phyloP scores from a whole-genome alignment of 306 rosid species.

The Pueraria montana region DNA sequence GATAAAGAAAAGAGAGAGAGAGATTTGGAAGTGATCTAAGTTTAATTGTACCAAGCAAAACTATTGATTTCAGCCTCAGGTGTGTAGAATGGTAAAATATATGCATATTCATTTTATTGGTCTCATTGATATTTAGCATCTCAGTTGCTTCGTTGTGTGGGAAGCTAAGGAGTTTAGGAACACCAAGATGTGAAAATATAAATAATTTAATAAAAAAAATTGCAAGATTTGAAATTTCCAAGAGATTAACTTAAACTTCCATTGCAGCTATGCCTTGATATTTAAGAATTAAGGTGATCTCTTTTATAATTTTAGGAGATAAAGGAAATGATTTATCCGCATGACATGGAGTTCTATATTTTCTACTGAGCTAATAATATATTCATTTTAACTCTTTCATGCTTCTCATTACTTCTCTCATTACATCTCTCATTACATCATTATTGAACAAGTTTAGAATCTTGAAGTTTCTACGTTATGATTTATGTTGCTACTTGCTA shows the following conservation, averaged over 20 bases:
- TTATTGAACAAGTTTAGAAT: neutral
- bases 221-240: neutral
- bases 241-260: neutral
- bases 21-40: neutral
- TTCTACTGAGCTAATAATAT: neutral
- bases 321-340: neutral
- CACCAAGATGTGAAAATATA: neutral
- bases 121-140: neutral
- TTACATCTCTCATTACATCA: neutral
- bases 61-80: neutral
- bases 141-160: neutral
- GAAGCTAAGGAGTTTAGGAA: slow-evolving; percentile 2
- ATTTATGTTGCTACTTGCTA: slow-evolving; percentile 16
- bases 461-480: slow-evolving; percentile 46
- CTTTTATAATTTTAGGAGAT: neutral
- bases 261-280: neutral
- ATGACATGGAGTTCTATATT: neutral
- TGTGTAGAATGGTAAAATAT: neutral
- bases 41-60: neutral
- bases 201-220: neutral
- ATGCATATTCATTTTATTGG: neutral
- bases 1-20: neutral
- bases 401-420: neutral
- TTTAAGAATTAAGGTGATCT: neutral
- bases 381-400: neutral